A percentile compares a stretch with the other conserved stretches of the same genome.
Conservation (phyloP, 2,329 filamentous ascomycete genomes). For the Oidium heveae region DNA sequence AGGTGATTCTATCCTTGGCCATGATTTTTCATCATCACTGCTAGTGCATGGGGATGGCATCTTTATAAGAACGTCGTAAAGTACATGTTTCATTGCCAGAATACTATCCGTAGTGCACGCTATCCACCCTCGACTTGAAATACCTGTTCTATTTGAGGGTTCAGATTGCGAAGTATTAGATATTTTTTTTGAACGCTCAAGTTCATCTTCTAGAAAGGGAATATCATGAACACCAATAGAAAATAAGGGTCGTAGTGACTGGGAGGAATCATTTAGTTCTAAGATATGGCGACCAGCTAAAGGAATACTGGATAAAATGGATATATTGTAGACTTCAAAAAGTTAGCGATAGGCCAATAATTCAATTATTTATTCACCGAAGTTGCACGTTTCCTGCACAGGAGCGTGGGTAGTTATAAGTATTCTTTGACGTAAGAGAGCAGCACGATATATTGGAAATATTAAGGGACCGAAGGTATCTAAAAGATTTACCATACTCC, state of each 20-base stretch:
- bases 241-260: conserved; percentile 63
- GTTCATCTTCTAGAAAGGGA: conserved; percentile 41
- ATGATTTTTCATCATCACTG: conserved; percentile 33
- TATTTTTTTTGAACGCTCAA: conserved; percentile 20
- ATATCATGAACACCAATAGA: conserved; percentile 87
- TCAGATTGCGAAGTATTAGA: conserved; percentile 14
- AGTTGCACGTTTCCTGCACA: conserved; percentile 66
- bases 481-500: conserved; percentile 53
- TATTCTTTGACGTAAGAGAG: conserved; percentile 66
- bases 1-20: conserved; percentile 50
- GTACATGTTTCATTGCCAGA: conserved; percentile 55
- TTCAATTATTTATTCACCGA: conserved; percentile 30
- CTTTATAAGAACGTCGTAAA: conserved; percentile 78
- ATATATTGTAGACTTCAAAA: conserved; percentile 65
- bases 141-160: conserved; percentile 17
- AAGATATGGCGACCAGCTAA: conserved; percentile 44
- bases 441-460: conserved; percentile 74
- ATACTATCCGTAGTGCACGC: conserved; percentile 93
- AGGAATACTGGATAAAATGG: conserved; percentile 76
- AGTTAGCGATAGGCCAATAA: not conserved
- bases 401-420: conserved; percentile 68
- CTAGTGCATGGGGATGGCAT: conserved; percentile 40
- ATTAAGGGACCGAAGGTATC: conserved; percentile 74
- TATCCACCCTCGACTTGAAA: conserved; percentile 48
- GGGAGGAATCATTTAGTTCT: conserved; percentile 31